Base-by-base conservation (phyloP, 225 moss, liverwort and hornwort genomes). In the Straminergon stramineum region DNA sequence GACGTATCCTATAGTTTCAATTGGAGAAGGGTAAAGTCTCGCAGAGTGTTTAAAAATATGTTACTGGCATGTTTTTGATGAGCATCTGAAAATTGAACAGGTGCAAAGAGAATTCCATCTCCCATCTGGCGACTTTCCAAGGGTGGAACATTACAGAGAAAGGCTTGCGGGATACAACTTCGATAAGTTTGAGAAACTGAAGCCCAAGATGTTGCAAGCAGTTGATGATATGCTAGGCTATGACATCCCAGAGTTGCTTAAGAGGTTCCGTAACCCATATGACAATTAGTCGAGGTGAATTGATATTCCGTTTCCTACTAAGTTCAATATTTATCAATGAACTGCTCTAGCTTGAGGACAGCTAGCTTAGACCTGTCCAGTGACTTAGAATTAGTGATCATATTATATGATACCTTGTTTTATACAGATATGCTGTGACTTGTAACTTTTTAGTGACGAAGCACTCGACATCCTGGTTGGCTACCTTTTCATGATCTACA, bases 211-310 rank as follows among this genome's bases (percentile, higher is more conserved):
- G 96, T 74, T 98, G 69, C 97, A 98, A 89, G 94, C 96, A 85
- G 98, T 98, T 41, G 98, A 98, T 91, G 98, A 98, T n/a, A 98
- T 98, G 98, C 92, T 98, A 35, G 98, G 98, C 76, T 97, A 97
- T 68, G 98, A 97, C 84, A 98, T 97, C 83, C 98, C 98, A 23
- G 96, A 97, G 83, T 90, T 98, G 48, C 92, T 98, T 89, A 96
- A 95, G 88, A 98, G 89, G 87, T 98, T 98, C 91, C 91, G 97
- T 7, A 98, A 98, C 89, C 98, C 98, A 11, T 98, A 98, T 57
- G 96, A 96, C 81, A 91, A 93, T 74, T 93, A 89, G 65, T 75
- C 10, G n/a, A 85, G 84, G 60, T 43, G 41, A 70, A 37, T 32
- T 85, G 43, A 1, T 53, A 56, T 30, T 43, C 60, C 23, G 21